These are phyloP conservation scores for Ophiocordyceps sinensis DNA, from an alignment of 2,329 filamentous ascomycete species.

Conservation along the genomic window DNA sequence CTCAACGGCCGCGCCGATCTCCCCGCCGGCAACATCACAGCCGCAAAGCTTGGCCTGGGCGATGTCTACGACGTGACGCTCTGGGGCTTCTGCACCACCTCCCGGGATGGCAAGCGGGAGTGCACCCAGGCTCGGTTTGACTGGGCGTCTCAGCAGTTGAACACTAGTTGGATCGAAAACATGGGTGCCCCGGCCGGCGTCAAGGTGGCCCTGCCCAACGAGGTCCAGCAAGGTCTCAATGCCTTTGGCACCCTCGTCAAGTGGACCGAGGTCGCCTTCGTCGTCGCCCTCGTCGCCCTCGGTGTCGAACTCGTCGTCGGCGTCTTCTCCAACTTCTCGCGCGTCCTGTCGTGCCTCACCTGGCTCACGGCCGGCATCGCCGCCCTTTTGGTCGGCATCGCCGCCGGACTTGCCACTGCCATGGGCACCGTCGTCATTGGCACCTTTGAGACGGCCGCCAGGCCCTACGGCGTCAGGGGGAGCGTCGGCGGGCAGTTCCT, in stretches of 20 bases:
- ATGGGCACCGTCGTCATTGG: constrained; percentile 57
- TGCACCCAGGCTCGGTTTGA: constrained; percentile 61
- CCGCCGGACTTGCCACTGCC: constrained; percentile 60
- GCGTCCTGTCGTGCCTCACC: constrained; percentile 68
- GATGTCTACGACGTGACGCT: constrained; percentile 71
- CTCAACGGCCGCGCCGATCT: constrained; percentile 8
- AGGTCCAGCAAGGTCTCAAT: constrained; percentile 52
- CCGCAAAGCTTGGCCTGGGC: constrained; percentile 44
- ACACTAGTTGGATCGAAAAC: constrained; percentile 41
- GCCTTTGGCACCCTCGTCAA: constrained; percentile 60
- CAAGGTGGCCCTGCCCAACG: constrained; percentile 51
- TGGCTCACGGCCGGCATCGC: constrained; percentile 60
- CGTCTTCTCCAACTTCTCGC: constrained; percentile 69
- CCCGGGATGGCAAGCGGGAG: constrained; percentile 34
- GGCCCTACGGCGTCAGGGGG: constrained; percentile 56
- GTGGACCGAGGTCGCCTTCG: constrained; percentile 74
- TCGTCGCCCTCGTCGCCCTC: constrained; percentile 57
- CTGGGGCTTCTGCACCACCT: constrained; percentile 72
- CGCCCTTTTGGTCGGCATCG: constrained; percentile 37
- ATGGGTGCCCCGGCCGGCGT: constrained; percentile 32
- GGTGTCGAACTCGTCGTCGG: constrained; percentile 61
- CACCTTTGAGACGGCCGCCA: constrained; percentile 33
- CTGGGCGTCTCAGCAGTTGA: constrained; percentile 63
- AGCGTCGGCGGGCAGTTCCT: constrained; percentile 57
- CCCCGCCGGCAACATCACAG: constrained; percentile 36